Evolutionary conservation across 2,329 filamentous ascomycete species (phyloP).

Genomic region (Thermomyces lanuginosus): DNA sequence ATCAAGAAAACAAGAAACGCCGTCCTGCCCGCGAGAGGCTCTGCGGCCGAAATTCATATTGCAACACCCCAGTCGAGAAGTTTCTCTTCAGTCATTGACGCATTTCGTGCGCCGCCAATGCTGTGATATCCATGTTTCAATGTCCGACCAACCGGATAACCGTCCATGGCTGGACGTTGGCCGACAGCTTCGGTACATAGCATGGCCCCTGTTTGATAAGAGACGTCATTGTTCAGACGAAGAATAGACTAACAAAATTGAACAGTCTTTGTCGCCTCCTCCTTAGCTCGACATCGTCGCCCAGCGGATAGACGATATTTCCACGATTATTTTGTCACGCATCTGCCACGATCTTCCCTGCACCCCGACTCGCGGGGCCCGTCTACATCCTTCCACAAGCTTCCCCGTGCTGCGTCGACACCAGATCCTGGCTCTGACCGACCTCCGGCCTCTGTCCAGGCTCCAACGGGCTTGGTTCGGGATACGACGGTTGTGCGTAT

Average conservation of each 20-base stretch:
- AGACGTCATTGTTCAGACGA: slow-evolving; percentile 5
- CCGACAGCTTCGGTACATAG: slow-evolving; percentile 24
- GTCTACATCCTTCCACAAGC: slow-evolving; percentile 58
- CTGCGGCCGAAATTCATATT: no score
- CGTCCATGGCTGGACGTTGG: slow-evolving; percentile 24
- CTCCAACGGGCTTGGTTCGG: slow-evolving; percentile 41
- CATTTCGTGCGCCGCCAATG: slow-evolving; percentile 11
- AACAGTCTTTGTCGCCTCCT: slow-evolving; percentile 21
- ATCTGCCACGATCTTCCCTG: slow-evolving; percentile 80
- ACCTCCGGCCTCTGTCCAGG: slow-evolving; percentile 41
- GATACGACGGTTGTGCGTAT: slow-evolving; percentile 92
- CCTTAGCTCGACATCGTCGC: slow-evolving; percentile 13
- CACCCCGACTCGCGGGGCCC: slow-evolving; percentile 63
- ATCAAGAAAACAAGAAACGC: no score
- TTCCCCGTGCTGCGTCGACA: slow-evolving; percentile 68
- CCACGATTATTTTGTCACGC: slow-evolving; percentile 94
- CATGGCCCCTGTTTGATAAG: slow-evolving; percentile 9
- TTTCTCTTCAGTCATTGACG: no score
- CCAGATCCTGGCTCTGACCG: slow-evolving; percentile 46
- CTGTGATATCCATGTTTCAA: slow-evolving; percentile 23
- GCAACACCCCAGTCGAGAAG: no score
- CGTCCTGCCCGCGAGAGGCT: no score
- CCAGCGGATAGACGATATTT: slow-evolving; percentile 39
- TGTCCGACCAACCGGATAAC: slow-evolving; percentile 23
- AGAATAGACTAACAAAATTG: neutral